These are phyloP conservation scores for Antrodiella citrinella DNA, from an alignment of 768 basidiomycete genomes.

Conservation along the genomic window DNA sequence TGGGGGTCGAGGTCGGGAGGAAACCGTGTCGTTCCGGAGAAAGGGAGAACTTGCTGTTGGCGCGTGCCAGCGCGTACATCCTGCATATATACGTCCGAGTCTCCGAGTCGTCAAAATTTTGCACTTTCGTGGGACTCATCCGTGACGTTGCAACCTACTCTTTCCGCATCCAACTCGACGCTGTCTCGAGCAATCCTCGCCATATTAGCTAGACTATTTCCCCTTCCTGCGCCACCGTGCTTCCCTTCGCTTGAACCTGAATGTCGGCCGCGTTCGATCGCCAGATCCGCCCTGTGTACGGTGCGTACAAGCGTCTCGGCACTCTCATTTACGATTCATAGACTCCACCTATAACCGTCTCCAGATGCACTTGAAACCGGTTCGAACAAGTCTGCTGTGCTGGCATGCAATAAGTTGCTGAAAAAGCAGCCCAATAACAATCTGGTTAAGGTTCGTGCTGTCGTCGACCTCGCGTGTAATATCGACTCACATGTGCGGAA, in stretches of 20 bases:
- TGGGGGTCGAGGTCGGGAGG: neutral
- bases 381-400: conserved; percentile 80
- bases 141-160: neutral
- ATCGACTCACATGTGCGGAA: neutral
- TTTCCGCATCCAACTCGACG: neutral
- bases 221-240: neutral
- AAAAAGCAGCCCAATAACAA: conserved; percentile 77
- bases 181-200: neutral
- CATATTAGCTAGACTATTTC: no score
- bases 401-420: conserved; percentile 79
- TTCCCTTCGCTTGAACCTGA: neutral
- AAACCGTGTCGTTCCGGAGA: neutral
- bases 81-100: neutral
- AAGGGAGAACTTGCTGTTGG: neutral
- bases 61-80: neutral
- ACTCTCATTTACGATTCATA: no score
- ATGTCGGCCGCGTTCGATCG: conserved; percentile 68
- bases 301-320: conserved; percentile 27
- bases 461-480: neutral
- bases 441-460: conserved; percentile 50
- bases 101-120: neutral
- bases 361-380: conserved; percentile 80
- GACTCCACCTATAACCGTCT: neutral
- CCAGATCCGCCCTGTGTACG: conserved; percentile 81
- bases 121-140: neutral